Percentiles rank a stretch among this genome's conserved stretches.
phyloP scores from a whole-genome alignment of 2,329 filamentous ascomycete species.

The Akanthomyces muscarius region DNA sequence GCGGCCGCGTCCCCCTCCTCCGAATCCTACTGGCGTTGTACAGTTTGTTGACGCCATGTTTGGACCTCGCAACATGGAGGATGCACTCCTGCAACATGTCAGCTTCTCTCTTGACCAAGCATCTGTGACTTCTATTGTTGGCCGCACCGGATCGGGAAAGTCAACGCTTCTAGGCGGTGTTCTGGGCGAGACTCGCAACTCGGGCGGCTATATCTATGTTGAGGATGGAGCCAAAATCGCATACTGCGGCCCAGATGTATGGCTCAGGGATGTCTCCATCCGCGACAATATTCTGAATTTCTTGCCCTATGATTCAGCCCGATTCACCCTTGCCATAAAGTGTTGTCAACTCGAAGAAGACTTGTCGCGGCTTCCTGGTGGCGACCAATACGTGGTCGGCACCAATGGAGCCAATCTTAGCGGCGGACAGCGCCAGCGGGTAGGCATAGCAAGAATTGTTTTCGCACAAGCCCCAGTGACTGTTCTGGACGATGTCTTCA shows the following conservation, averaged over 20 bases:
- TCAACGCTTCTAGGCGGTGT: not conserved
- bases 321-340: not conserved
- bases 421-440: slow-evolving; percentile 1
- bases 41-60: too few relatives aligned
- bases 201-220: not conserved
- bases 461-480: not conserved
- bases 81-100: not conserved
- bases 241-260: not conserved
- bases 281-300: not conserved
- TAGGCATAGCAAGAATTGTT: not conserved
- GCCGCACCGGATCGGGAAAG: not conserved
- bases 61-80: not conserved
- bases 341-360: not conserved
- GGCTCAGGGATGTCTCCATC: not conserved
- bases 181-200: not conserved
- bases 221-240: not conserved
- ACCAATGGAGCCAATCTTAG: not conserved
- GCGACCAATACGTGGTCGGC: not conserved
- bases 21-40: too few relatives aligned
- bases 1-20: too few relatives aligned
- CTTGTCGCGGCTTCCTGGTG: not conserved
- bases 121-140: not conserved
- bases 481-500: slow-evolving; percentile 7
- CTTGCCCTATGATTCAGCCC: not conserved
- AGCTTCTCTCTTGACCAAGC: not conserved